Base-by-base conservation (phyloP, 441 rosid species). In the Erodium moschatum region DNA sequence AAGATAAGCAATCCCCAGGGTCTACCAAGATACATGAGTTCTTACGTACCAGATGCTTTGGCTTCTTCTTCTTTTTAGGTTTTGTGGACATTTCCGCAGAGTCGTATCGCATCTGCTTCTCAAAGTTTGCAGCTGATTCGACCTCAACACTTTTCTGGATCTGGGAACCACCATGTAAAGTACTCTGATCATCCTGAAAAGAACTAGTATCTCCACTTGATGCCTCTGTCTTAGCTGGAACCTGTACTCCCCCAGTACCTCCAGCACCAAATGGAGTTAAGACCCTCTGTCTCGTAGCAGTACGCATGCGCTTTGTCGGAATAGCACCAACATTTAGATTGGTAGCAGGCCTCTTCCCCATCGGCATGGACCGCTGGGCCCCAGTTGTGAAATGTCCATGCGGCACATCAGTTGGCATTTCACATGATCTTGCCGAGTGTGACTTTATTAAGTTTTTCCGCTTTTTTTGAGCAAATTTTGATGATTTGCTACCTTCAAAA, bases 191-290 rank as follows among this genome's bases (percentile, higher is more conserved):
- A 80, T 96, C 98, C 86, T 92, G 99, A 83, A 84, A 88, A 76
- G 96, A 96, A 85, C 75, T 87, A 68, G 98, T 88, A 79, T 96
- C 99, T 74, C 93, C 99, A 83, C 99, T 96, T 69, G 99, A 96
- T 62, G 89, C 96, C 79, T 92, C 98, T 33, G 94, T 85, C 82
- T 82, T 92, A 4, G 79, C 72, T 6, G 91, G 82, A 71, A 76
- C 80, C 76, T 69, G 90, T 68, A 82, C 67, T 63, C 56, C 79
- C 74, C 85, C 91, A 79, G 81, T 56, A 77, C 77, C 78, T 72
- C 88, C 89, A 80, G 81, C 76, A 79, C 81, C 72, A 74, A 86
- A 86, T 71, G 96, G 90, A 83, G 83, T 81, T 65, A 74, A 70
- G 72, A 88, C 78, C 85, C 97, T 86, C 77, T 84, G 97, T 84